Percentiles rank a stretch among this genome's conserved stretches.
Evolutionary conservation across 139 green algal genomes (phyloP).

Genomic region (Coelastrella sp.): DNA sequence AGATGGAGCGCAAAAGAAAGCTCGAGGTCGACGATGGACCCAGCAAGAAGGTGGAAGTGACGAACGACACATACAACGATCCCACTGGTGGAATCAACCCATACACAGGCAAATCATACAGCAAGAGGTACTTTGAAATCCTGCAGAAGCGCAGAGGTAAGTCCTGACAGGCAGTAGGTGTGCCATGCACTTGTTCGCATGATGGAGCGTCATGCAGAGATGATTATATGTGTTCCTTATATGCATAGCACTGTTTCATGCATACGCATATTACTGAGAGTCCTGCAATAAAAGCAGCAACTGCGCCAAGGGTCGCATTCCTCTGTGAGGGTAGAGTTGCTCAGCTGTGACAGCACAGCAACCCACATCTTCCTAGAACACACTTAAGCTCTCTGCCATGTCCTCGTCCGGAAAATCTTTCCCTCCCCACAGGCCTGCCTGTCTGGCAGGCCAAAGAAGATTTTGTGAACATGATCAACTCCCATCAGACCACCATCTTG

Average conservation of each 20-base stretch:
- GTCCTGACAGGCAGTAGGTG: too few species aligned
- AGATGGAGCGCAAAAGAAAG: slow-evolving; percentile 78
- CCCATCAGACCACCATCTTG: slow-evolving; percentile 97
- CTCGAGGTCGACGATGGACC: slow-evolving; percentile 71
- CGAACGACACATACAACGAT: neutral
- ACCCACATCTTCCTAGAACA: neutral
- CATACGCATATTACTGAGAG: too few species aligned
- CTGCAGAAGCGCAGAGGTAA: slow-evolving; percentile 83
- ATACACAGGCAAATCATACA: slow-evolving; percentile 90
- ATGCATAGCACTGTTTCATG: too few species aligned
- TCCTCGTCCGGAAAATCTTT: slow-evolving; percentile 12
- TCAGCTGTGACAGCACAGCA: too few species aligned
- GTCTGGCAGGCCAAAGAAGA: slow-evolving; percentile 97
- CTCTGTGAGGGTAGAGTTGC: too few species aligned
- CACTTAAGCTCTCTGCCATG: slow-evolving; percentile 38
- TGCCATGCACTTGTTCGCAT: too few species aligned
- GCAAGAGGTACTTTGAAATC: slow-evolving; percentile 92
- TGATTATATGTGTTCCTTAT: too few species aligned
- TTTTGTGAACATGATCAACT: slow-evolving; percentile 92
- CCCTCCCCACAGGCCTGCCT: slow-evolving; percentile 80
- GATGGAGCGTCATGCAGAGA: too few species aligned
- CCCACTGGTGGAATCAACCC: slow-evolving; percentile 68
- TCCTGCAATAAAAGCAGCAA: too few species aligned
- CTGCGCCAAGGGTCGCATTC: too few species aligned
- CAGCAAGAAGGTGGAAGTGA: slow-evolving; percentile 17